A percentile compares a stretch with the other conserved stretches of the same genome.
These are phyloP conservation scores for Apostasia shenzhenica DNA, from an alignment of 106 monocot genomes.

Conservation along the genomic window DNA sequence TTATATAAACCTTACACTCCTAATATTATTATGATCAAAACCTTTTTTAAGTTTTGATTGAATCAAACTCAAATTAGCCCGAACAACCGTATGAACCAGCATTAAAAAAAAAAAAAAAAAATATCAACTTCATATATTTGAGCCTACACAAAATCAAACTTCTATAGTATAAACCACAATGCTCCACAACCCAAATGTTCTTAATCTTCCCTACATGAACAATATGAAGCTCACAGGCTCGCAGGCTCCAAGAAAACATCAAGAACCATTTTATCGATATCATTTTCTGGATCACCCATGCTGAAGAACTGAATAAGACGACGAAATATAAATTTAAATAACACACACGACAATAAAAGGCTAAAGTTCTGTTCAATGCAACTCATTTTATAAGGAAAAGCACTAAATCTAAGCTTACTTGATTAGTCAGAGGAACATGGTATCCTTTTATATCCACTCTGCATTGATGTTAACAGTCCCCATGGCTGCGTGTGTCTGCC, in stretches of 20 bases:
- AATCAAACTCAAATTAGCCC: no score
- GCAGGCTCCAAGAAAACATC: constrained; percentile 12
- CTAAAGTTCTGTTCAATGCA: background rate
- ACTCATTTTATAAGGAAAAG: background rate
- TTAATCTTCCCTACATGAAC: no score
- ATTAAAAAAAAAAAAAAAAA: no score
- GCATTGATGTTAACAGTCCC: constrained; percentile 6
- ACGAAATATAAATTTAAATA: background rate
- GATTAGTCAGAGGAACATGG: constrained; percentile 8
- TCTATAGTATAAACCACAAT: no score
- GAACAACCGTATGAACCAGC: no score
- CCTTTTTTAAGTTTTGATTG: no score
- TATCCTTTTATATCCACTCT: constrained; percentile 11
- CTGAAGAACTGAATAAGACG: background rate
- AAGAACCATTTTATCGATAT: constrained; percentile 5
- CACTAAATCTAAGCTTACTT: constrained; percentile 1
- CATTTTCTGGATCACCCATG: background rate
- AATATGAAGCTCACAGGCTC: background rate
- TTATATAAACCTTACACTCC: no score
- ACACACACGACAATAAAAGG: no score
- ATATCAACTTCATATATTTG: no score
- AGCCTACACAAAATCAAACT: no score
- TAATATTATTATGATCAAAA: no score
- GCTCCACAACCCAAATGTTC: no score
- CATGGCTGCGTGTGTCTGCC: background rate